These are phyloP conservation scores for Xylaria multiplex DNA, from an alignment of 2,329 filamentous ascomycete species.

Conservation along the genomic window DNA sequence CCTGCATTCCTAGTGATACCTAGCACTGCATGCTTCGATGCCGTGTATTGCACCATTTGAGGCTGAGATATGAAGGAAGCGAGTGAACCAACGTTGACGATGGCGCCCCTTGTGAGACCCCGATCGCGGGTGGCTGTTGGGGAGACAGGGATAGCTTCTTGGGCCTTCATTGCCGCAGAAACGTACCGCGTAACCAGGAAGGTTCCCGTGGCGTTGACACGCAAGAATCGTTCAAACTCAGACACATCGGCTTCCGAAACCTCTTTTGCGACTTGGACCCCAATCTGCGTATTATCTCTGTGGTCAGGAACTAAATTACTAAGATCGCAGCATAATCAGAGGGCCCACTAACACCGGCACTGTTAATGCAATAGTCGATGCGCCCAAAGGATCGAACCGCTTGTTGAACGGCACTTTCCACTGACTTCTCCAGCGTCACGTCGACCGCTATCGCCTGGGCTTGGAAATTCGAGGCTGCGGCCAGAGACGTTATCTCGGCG, in stretches of 20 bases:
- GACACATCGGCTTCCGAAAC: too few species aligned
- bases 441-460: slow-evolving; percentile 2
- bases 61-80: slow-evolving; percentile 16
- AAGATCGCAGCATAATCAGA: too few species aligned
- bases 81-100: slow-evolving; percentile 37
- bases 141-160: slow-evolving; percentile 28
- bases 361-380: too few species aligned
- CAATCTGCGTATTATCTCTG: too few species aligned
- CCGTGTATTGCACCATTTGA: slow-evolving; percentile 28
- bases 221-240: too few species aligned
- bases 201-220: too few species aligned
- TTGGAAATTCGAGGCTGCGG: slow-evolving; percentile 19
- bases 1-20: slow-evolving; percentile 34
- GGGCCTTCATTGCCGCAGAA: slow-evolving; percentile 32
- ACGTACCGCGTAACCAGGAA: slow-evolving; percentile 22
- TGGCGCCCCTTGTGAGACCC: slow-evolving; percentile 31
- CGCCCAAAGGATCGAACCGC: too few species aligned
- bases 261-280: too few species aligned
- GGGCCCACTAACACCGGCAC: too few species aligned
- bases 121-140: not conserved
- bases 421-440: not conserved
- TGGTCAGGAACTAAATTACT: too few species aligned
- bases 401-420: too few species aligned
- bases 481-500: too few species aligned
- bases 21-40: slow-evolving; percentile 40